Evolutionary conservation across 352 stramenopile species (phyloP), one percentile per base, ranked within the genome.

Genomic region (Peronosclerospora sorghi): DNA sequence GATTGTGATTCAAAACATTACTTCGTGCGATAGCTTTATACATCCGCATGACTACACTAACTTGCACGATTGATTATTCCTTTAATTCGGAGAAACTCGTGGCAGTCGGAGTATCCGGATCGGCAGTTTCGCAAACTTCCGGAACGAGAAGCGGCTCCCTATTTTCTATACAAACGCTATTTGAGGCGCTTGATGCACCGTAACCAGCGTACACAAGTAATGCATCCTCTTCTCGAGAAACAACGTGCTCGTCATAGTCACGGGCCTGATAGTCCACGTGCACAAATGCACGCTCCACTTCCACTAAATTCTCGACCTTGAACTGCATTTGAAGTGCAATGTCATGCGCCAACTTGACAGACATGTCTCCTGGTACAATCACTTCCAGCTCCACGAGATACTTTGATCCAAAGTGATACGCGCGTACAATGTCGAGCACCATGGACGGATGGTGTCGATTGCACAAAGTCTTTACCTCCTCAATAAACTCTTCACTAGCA

Each of bases 351-450:
- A 92, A 69, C 52, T 90, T 85, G 13, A 98, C 66, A 0, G 85
- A 76, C 53, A 95, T 97, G 17, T 93, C 65, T 10, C 62, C 64
- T 0, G 88, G 86, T 35, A 97, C 69, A 1, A 97, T 84, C 21
- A 97, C 82, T 51, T 98, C 90, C 2, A 97, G 45, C 66, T 97
- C 90, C 0, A 97, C 88, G 26, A 97, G 68, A 55, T 96, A 97
- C 52, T 95, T 95, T 15, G 78, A 83, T 40, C 88, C 92, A 58
- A 97, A 97, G 56, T 97, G 87, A 57, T 98, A 97, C 12, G 80
- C 80, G 14, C 75, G 75, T 12, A 88, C 59, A 35, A 95, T 91
- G 61, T 97, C 92, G 8, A 96, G 74, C 24, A 60, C 51, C 54
- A 97, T 85, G 30, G 51, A 48, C 8, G 51, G 38, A 45, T 90